phyloP scores from a whole-genome alignment of 78 protist genomes.

The Neovahlkampfia damariscottae region DNA sequence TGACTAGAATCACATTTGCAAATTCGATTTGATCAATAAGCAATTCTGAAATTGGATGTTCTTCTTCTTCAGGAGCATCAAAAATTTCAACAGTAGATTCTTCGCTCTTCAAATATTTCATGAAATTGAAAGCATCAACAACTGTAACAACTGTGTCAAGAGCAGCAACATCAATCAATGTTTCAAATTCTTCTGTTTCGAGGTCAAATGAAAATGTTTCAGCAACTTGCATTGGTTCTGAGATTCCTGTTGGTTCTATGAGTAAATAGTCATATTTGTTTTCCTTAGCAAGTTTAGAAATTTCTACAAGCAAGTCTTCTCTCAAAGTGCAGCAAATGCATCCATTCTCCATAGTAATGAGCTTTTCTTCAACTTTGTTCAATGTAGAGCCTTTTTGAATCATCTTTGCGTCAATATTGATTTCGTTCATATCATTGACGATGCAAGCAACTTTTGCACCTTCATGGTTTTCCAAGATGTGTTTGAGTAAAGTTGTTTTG shows the following conservation, averaged over 20 bases:
- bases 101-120: not conserved
- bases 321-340: conserved; percentile 88
- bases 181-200: not conserved
- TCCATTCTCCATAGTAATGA: conserved; percentile 78
- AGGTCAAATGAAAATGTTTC: conserved; percentile 62
- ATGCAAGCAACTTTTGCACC: conserved; percentile 43
- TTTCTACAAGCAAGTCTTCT: conserved; percentile 65
- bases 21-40: conserved; percentile 81
- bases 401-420: conserved; percentile 73
- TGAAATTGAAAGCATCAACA: conserved; percentile 33
- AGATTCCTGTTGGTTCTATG: conserved; percentile 55
- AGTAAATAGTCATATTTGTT: conserved; percentile 28
- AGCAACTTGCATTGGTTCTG: conserved; percentile 83
- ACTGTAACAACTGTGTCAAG: conserved; percentile 54
- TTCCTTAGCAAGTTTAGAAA: conserved; percentile 13
- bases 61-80: conserved; percentile 4
- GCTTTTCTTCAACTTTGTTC: conserved; percentile 18
- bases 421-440: conserved; percentile 64
- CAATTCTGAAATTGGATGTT: conserved; percentile 47
- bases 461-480: conserved; percentile 19
- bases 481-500: conserved; percentile 63
- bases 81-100: not conserved
- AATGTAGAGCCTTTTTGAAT: conserved; percentile 12
- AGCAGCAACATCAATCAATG: conserved; percentile 12
- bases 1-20: conserved; percentile 71